Percentiles rank a stretch among this genome's conserved stretches.
Evolutionary conservation across 2,329 filamentous ascomycete genomes (phyloP).

Genomic region (Fusarium temperatum): DNA sequence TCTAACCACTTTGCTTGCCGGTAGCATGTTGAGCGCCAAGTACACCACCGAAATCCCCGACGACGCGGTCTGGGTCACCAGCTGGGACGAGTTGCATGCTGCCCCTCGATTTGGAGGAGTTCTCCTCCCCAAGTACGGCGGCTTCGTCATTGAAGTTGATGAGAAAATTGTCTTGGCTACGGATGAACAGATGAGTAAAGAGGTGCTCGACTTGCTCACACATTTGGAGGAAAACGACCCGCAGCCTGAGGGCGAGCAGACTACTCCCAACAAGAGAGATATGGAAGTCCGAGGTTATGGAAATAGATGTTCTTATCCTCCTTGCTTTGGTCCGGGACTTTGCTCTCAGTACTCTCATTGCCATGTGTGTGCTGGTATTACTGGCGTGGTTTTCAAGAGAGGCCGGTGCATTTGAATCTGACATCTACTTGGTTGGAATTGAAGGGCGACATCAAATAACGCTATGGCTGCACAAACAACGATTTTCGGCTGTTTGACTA

Average conservation of each 20-base stretch:
- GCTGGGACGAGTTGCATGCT: not conserved
- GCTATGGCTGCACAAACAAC: not conserved
- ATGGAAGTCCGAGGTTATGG: accelerated
- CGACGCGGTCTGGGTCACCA: not conserved
- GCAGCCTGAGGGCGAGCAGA: accelerated
- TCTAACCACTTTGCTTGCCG: accelerated
- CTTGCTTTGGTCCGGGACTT: not conserved
- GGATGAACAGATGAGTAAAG: accelerated
- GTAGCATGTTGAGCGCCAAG: accelerated
- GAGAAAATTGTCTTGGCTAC: not conserved
- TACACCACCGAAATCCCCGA: not conserved
- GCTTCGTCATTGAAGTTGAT: not conserved
- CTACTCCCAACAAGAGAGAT: not conserved
- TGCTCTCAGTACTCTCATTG: not conserved
- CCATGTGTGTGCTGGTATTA: not conserved
- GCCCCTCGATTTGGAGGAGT: not conserved
- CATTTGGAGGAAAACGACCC: accelerated
- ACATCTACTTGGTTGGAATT: not conserved
- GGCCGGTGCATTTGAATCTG: not conserved
- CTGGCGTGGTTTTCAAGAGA: not conserved
- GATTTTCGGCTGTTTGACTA: accelerated
- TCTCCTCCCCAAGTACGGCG: not conserved
- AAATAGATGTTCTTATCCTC: not conserved
- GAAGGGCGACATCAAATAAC: accelerated
- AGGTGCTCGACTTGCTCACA: not conserved